A percentile compares a stretch with the other conserved stretches of the same genome.
Conservation (phyloP, 2,329 filamentous ascomycete genomes). For the Pseudocercospora fuligena region DNA sequence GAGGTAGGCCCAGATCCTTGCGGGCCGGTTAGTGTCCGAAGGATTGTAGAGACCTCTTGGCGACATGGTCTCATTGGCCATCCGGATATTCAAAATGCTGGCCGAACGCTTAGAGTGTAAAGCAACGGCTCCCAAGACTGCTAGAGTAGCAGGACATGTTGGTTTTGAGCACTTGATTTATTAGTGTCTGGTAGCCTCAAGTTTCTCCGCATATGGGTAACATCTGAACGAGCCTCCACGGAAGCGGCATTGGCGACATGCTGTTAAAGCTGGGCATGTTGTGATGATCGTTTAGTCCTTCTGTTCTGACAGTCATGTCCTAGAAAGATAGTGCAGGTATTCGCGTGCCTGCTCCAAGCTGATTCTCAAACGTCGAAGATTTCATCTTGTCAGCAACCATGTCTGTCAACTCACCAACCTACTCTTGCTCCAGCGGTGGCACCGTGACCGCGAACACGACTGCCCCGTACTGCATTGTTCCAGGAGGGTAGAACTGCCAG, state of each 20-base stretch:
- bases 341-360: background rate
- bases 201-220: too few relatives aligned
- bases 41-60: background rate
- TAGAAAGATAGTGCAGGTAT: background rate
- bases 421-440: background rate
- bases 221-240: too few relatives aligned
- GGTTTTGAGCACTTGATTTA: too few relatives aligned
- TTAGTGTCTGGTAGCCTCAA: too few relatives aligned
- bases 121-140: background rate
- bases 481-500: background rate
- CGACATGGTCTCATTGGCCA: background rate
- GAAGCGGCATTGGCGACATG: too few relatives aligned
- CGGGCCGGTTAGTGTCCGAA: conserved; percentile 1
- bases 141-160: background rate
- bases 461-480: background rate
- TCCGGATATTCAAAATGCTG: background rate
- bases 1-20: background rate
- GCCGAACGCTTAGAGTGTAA: background rate
- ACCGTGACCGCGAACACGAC: too few relatives aligned
- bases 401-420: background rate
- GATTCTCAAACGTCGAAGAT: background rate
- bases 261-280: too few relatives aligned
- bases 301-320: background rate
- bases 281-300: too few relatives aligned
- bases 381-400: background rate